Percentiles rank a stretch among this genome's conserved stretches.
These are phyloP conservation scores for Massariosphaeria phaeospora DNA, from an alignment of 495 filamentous ascomycete species.

Conservation along the genomic window DNA sequence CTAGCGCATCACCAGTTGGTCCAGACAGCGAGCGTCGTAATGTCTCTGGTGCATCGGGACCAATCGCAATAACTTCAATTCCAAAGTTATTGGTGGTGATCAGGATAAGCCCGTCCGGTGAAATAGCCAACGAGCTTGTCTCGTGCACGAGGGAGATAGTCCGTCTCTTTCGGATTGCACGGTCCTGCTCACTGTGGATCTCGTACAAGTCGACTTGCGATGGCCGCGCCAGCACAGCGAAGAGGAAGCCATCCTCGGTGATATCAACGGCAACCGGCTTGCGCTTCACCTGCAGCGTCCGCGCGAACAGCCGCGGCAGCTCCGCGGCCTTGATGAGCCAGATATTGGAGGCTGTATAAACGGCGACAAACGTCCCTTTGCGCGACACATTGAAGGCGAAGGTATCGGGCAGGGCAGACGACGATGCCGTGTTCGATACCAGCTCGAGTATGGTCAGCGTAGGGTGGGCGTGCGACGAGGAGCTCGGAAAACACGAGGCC, in stretches of 20 bases:
- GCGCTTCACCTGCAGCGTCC: constrained; percentile 63
- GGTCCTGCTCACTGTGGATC: constrained; percentile 47
- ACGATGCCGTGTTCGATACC: constrained; percentile 27
- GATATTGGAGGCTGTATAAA: constrained; percentile 27
- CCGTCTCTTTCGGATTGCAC: constrained; percentile 49
- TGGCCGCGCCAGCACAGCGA: constrained; percentile 76
- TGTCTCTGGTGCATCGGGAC: constrained; percentile 55
- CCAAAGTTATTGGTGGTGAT: constrained; percentile 82
- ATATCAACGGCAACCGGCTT: constrained; percentile 76
- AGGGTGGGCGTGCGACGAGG: constrained; percentile 20
- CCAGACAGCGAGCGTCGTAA: constrained; percentile 78
- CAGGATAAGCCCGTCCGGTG: constrained; percentile 73
- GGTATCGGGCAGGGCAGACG: constrained; percentile 33
- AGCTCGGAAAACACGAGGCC: constrained; percentile 7
- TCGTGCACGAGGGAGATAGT: constrained; percentile 64
- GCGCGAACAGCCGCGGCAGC: constrained; percentile 28
- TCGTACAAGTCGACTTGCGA: constrained; percentile 80
- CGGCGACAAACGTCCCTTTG: constrained; percentile 28
- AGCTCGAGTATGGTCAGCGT: constrained; percentile 30
- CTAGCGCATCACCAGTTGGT: constrained; percentile 67
- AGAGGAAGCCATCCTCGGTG: constrained; percentile 66
- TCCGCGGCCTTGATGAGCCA: constrained; percentile 30
- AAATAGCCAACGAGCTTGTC: constrained; percentile 56
- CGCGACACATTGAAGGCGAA: constrained; percentile 34
- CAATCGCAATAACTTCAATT: constrained; percentile 78